Base-by-base conservation (phyloP, 768 basidiomycete species). In the Guyanaporus albipodus region DNA sequence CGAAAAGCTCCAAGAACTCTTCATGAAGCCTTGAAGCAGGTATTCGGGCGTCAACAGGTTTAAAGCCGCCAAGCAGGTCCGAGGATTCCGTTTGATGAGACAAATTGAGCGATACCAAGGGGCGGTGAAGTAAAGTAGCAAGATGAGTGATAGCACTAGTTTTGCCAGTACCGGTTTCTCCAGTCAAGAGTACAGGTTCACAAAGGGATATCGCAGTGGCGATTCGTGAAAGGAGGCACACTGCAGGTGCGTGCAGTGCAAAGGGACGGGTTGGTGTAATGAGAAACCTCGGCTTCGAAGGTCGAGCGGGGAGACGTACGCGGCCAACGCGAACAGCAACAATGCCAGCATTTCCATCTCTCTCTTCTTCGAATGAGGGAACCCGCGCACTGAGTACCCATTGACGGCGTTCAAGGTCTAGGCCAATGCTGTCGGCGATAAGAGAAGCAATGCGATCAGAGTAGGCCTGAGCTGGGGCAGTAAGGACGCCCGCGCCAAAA, bases 101-200 rank as follows among this genome's bases (percentile, higher is more conserved):
- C 57, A 98, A 66, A 62, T 99, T 99, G 47, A 99, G 77, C 1
- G 93, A 91, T 44, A 91, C 78, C 27, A 99, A 76, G 0, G 84
- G 82, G 10, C 80, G 78, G 7, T 75, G 77, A 23, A 96, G 76
- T n/a, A 88, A 66, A 2, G 83, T 75, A 10, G 96, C 86, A 24
- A 98, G 75, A 58, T 96, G 83, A 3, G 92, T 88, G 14, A 99
- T 80, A 17, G 83, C 78, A 42, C 93, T 94, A 0, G 96, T 99
- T 68, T 99, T 99, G 12, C 96, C 96, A 1, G 96, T 99, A n/a
- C 96, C 96, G 2, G 96, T 99, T 71, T 99, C 96, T 37, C 96
- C 96, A 0, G 93, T 92, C 21, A 99, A 76, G 8, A 99, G 76
- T 5, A 94, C 73, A 5, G 96, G 92, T 60, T 99, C 96, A 12